These are phyloP conservation scores for Stagonosporopsis cucurbitacearum DNA, from an alignment of 2,329 filamentous ascomycete species.

Conservation along the genomic window DNA sequence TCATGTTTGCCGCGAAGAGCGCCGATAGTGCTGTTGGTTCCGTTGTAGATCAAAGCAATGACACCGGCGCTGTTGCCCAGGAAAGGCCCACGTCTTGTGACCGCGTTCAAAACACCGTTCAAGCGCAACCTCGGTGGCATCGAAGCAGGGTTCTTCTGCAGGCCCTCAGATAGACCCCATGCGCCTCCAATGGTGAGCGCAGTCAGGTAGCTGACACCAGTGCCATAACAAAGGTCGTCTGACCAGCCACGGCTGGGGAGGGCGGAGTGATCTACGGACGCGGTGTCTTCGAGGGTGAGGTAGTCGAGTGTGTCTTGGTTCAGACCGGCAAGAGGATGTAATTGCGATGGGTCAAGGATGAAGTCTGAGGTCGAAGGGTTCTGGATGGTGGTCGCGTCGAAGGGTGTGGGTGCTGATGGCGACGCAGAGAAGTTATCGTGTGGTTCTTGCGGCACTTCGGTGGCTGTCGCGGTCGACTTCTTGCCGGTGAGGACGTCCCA, in stretches of 20 bases:
- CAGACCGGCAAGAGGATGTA: conserved; percentile 92
- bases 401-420: conserved; percentile 56
- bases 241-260: conserved; percentile 96
- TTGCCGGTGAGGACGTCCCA: conserved; percentile 67
- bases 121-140: conserved; percentile 87
- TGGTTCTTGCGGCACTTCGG: conserved; percentile 50
- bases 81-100: conserved; percentile 92
- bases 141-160: conserved; percentile 73
- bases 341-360: conserved; percentile 83
- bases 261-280: conserved; percentile 83
- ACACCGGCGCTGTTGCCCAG: conserved; percentile 95
- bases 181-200: conserved; percentile 84
- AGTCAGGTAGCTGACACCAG: conserved; percentile 90
- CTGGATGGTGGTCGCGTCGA: conserved; percentile 73
- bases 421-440: conserved; percentile 54
- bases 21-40: conserved; percentile 56
- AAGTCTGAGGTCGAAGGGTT: conserved; percentile 78
- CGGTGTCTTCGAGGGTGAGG: conserved; percentile 89
- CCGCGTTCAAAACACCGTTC: conserved; percentile 92
- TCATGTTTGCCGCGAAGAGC: conserved; percentile 61
- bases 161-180: conserved; percentile 90
- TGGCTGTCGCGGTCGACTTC: conserved; percentile 58
- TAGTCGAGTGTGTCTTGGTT: conserved; percentile 96
- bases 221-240: conserved; percentile 97
- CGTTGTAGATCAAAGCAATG: conserved; percentile 95